Conservation (phyloP, 192 early-diverging fungal species). For the Tieghemiomyces parasiticus region DNA sequence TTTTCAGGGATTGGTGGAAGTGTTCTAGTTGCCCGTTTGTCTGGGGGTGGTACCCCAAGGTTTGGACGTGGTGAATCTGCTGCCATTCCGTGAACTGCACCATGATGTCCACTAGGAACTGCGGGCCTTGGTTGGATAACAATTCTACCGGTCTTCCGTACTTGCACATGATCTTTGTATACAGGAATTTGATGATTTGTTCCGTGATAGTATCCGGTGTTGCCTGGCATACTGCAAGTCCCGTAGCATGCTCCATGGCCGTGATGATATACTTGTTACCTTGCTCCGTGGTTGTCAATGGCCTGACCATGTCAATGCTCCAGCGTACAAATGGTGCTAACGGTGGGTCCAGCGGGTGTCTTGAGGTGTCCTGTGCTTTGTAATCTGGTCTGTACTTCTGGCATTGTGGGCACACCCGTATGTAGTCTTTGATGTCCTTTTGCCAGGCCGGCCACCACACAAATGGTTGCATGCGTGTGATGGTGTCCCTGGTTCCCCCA, state of each 20-base stretch:
- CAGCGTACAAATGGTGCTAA: constrained; percentile 4
- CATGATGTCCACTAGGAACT: background rate
- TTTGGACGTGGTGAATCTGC: background rate
- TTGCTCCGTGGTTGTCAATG: background rate
- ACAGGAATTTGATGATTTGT: constrained; percentile 7
- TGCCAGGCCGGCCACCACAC: background rate
- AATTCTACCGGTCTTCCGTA: constrained; percentile 7
- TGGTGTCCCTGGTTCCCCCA: background rate
- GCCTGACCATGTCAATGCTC: constrained; percentile 12
- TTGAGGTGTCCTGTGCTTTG: too few species aligned
- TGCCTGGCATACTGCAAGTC: background rate
- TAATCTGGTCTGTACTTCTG: too few species aligned
- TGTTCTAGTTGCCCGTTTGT: constrained; percentile 10
- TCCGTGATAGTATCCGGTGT: constrained; percentile 7
- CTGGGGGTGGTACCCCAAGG: constrained; percentile 8
- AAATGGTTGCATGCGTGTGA: background rate
- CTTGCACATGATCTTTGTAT: background rate
- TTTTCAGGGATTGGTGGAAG: constrained; percentile 4
- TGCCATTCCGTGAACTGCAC: background rate
- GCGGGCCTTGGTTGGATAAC: constrained; percentile 5
- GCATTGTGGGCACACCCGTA: background rate
- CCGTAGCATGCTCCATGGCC: constrained; percentile 13
- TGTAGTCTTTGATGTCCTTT: background rate
- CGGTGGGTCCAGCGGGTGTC: background rate
- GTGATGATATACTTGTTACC: constrained; percentile 11